Evolutionary conservation across 2,329 filamentous ascomycete species (phyloP), one percentile per base, ranked within the genome.

Genomic region (Pseudocercospora ulei): DNA sequence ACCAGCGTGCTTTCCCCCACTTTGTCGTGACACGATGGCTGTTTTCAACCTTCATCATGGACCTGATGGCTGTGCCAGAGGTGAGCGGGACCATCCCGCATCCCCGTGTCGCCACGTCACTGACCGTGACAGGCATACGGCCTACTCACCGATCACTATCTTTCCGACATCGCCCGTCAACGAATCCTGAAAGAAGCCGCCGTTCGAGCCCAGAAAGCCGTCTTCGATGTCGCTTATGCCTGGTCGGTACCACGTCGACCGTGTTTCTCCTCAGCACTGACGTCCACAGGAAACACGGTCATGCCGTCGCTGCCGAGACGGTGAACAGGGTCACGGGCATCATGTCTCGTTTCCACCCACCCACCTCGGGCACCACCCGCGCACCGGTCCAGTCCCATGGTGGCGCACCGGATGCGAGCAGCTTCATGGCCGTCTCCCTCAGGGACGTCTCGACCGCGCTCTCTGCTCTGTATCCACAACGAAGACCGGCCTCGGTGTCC

Each of bases 11-110:
- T 50, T 85, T 85, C 24, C 76, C 85, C 46, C 78, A 78, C 51
- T 92, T 87, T 67, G 73, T 96, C 49, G 78, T 95, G 47, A 83
- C 80, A 54, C 82, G 87, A 57, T 98, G 88, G 78, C 78, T 95
- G 46, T 94, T 96, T 60, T 82, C 85, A 47, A 80, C 80, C 35
- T 95, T 90, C 62, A 68, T 96, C 22, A 72, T 84, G 30, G 80
- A 82, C 52, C 80, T 85, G 37, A 75, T 96, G 55, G 82, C 85
- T 31, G 82, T 90, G 55, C 90, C 90, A 7, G 90, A 98, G 71
- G 86, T 76, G 70, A 52, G 56, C 13, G 13, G 9, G 14, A 3
- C 20, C 25, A 25, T 19, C 7, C 4, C 17, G 7, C 13, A 14
- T 19, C 14, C 18, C 3, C 2, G 13, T 14, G n/a, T 17, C 11